Evolutionary conservation across 2,329 filamentous ascomycete genomes (phyloP).

Genomic region (Chaetomium sp.): DNA sequence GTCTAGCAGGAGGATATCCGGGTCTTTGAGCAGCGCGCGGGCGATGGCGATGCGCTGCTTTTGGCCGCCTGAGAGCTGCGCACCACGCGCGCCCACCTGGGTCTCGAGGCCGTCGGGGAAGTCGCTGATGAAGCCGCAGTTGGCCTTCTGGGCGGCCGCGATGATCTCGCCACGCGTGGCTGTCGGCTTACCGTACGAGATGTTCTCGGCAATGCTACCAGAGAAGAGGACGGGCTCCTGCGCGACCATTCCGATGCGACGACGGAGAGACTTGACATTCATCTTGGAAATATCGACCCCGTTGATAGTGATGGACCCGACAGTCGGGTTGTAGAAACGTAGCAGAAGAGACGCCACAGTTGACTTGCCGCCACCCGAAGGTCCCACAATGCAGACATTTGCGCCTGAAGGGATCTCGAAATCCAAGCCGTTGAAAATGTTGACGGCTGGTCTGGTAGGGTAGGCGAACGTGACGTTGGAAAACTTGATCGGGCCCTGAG

Average conservation of each 20-base stretch:
- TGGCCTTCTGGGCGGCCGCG: conserved; percentile 80
- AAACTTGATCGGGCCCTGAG: conserved; percentile 84
- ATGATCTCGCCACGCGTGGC: conserved; percentile 78
- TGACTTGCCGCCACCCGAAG: conserved; percentile 92
- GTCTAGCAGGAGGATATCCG: conserved; percentile 93
- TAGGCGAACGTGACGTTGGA: conserved; percentile 83
- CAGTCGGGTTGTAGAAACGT: conserved; percentile 80
- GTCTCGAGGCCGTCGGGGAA: conserved; percentile 95
- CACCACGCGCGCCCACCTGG: conserved; percentile 82
- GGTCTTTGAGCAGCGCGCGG: conserved; percentile 86
- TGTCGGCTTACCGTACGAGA: conserved; percentile 78
- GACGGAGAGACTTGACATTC: conserved; percentile 87
- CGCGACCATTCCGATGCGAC: conserved; percentile 89
- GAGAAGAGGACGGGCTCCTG: conserved; percentile 94
- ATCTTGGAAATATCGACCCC: conserved; percentile 75
- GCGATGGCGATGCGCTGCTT: conserved; percentile 98
- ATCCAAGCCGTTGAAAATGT: conserved; percentile 80
- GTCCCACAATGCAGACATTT: conserved; percentile 94
- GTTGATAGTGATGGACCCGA: conserved; percentile 73
- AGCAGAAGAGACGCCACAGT: conserved; percentile 89
- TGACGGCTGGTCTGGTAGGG: conserved; percentile 84
- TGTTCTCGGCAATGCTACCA: conserved; percentile 79
- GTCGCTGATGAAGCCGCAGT: conserved; percentile 94
- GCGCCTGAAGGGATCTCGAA: conserved; percentile 90
- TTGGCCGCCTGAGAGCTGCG: conserved; percentile 90